Base-by-base conservation (phyloP, 2,329 filamentous ascomycete genomes). In the Trichoderma aggressivum region DNA sequence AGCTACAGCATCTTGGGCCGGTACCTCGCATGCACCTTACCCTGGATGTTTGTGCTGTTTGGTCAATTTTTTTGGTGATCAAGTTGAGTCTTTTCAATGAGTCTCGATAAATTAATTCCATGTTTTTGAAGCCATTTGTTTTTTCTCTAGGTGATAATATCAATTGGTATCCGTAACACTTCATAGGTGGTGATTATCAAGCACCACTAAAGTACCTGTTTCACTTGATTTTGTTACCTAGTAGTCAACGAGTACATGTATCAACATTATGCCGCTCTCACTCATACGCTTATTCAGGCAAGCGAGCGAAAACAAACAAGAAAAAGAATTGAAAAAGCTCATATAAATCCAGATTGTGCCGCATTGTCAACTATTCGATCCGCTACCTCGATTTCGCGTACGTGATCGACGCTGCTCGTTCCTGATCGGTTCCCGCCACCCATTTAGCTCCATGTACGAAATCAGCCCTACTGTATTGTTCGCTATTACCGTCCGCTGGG, bases 391-490 rank as follows among this genome's bases (percentile, higher is more conserved):
- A 28, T 56, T 30, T 56, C 53, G 26, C 26, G 6, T 28, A 24
- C 8, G n/a, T 36, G 58, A 61, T 61, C 59, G 30, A 34, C n/a
- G 7, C 12, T 21, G 55, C 50, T 21, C 12, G 63, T 32, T 14
- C 55, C 53, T 53, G 39, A 26, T 56, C 47, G 30, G 53, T 32
- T 67, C 16, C 16, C 47, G 34, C 30, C 30, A 55, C 39, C 39
- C 28, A 11, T 59, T 63, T 28, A 66, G 39, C 21, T 34, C 53
- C 36, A 69, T 69, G 66, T 69, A 69, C 39, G 65, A 60, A 61
- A 69, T 69, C 66, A 69, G 66, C 66, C 66, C 66, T 69, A 60
- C 47, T 53, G 66, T 36, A 60, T 60, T 39, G 66, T 36, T 69
- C 66, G 66, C 66, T 28, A 69, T 69, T 61, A 11, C 24, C 21